phyloP scores from a whole-genome alignment of 495 filamentous ascomycete species.

The Pyrenula aspistea region DNA sequence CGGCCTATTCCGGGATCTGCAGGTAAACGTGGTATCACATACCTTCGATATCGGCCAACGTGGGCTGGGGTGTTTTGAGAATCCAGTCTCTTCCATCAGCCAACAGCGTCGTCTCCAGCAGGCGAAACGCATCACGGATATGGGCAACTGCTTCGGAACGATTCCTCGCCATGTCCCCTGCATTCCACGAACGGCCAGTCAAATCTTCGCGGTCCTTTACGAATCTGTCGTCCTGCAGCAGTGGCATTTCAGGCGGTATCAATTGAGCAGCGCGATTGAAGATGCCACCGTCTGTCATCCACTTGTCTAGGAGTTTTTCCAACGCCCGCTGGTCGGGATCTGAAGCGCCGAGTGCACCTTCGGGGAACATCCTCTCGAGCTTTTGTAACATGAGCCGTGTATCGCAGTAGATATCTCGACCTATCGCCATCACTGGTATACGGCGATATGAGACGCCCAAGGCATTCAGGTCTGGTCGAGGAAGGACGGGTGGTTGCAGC shows the following conservation, averaged over 20 bases:
- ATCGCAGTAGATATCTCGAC: conserved; percentile 43
- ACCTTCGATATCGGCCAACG: conserved; percentile 48
- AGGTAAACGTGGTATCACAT: neutral
- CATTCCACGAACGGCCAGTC: conserved; percentile 16
- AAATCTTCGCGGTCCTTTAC: conserved; percentile 39
- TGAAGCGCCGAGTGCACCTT: conserved; percentile 5
- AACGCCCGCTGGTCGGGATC: conserved; percentile 15
- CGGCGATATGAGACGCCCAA: conserved; percentile 51
- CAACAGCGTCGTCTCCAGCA: conserved; percentile 41
- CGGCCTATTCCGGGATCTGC: neutral
- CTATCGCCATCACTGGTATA: conserved; percentile 50
- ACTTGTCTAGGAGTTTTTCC: conserved; percentile 25
- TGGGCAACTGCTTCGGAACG: conserved; percentile 33
- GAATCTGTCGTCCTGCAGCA: conserved; percentile 37
- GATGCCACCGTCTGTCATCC: conserved; percentile 30
- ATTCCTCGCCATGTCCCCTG: conserved; percentile 15
- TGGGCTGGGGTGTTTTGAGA: conserved; percentile 25
- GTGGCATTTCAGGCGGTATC: conserved; percentile 32
- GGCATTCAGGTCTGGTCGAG: conserved; percentile 42
- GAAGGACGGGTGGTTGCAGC: conserved; percentile 46
- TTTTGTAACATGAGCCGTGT: conserved; percentile 46
- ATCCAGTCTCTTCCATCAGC: conserved; percentile 48
- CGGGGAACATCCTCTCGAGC: conserved; percentile 37
- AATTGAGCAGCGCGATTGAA: conserved; percentile 32
- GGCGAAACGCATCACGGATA: conserved; percentile 25